Evolutionary conservation across 495 filamentous ascomycete species (phyloP).

Genomic region (Massariosphaeria phaeospora): DNA sequence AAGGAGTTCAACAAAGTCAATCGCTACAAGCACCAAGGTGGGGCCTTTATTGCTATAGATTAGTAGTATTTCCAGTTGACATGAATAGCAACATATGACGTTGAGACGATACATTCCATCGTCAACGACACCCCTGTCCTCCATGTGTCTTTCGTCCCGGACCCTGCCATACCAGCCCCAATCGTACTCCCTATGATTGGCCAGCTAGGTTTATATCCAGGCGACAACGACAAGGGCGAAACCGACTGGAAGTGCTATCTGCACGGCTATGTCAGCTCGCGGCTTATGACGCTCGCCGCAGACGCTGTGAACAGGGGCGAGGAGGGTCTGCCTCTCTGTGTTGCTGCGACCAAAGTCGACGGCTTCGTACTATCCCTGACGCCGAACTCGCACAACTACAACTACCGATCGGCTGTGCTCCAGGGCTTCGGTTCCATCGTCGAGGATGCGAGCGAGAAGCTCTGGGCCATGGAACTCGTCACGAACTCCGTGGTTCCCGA

Average conservation of each 20-base stretch:
- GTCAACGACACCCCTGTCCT: conserved; percentile 53
- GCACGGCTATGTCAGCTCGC: conserved; percentile 78
- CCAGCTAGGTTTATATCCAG: conserved; percentile 64
- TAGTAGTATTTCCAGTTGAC: background rate
- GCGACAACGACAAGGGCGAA: conserved; percentile 40
- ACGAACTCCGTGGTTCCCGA: conserved; percentile 65
- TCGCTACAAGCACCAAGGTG: conserved; percentile 64
- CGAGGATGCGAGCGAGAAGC: conserved; percentile 62
- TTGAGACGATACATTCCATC: conserved; percentile 71
- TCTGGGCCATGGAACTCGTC: conserved; percentile 77
- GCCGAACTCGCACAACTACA: conserved; percentile 75
- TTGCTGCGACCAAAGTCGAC: conserved; percentile 64
- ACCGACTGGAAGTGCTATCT: conserved; percentile 71
- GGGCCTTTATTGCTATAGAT: background rate
- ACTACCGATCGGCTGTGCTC: conserved; percentile 78
- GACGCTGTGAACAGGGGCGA: conserved; percentile 31
- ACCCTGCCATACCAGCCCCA: conserved; percentile 56
- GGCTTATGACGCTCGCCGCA: conserved; percentile 61
- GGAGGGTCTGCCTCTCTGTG: conserved; percentile 57
- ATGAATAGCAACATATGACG: conserved; percentile 55
- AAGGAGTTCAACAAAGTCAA: conserved; percentile 65
- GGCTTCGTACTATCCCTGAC: conserved; percentile 62
- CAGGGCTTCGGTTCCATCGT: conserved; percentile 71
- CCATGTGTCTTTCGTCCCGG: conserved; percentile 59
- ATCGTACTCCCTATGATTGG: conserved; percentile 82